Evolutionary conservation across 345 rosid species (phyloP), one percentile per base, ranked within the genome.

Genomic region (Hevea brasiliensis): DNA sequence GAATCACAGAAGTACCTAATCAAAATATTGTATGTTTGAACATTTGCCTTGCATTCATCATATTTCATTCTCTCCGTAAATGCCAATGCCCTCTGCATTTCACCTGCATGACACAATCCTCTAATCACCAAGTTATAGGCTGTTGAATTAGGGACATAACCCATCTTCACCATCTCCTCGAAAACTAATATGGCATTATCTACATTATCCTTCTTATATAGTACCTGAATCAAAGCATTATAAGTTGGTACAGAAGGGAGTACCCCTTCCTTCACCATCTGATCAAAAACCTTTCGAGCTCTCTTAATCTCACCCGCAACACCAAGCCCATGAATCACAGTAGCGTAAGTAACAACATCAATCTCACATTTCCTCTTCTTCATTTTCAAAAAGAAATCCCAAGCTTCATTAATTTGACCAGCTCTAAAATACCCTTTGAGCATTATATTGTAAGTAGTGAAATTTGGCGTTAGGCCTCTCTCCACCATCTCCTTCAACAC

Each of bases 371-470:
- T 81, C 75, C 98, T 85, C 83, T 74, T 92, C 83, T 92, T 92
- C 97, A 94, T 94, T 86, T 92, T 88, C 84, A 88, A 79, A 74
- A 94, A 92, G 75, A 92, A 92, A 40, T 80, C 73, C 97, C 95
- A 90, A 59, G 85, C 98, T 51, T 94, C 93, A 24, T 89, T 78
- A 68, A 87, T 78, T 82, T 94, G 97, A 24, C 95, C 88, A 13
- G 95, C 87, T 70, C 88, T 80, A 63, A 94, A 87, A 70, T 85
- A 94, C 10, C 98, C 98, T 76, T 88, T 88, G 35, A 92, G 93
- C 82, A 94, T 70, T 35, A 85, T 88, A 74, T 94, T 94, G 67
- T 88, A 90, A 32, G 91, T 89, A 0, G 81, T 86, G 74, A 91
- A 73, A 75, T 73, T 89, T 3, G 97, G 97, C 29, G 41, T 66